Percentiles rank a stretch among this genome's conserved stretches.
These are phyloP conservation scores for Begonia loranthoides DNA, from an alignment of 306 rosid species.

Conservation along the genomic window DNA sequence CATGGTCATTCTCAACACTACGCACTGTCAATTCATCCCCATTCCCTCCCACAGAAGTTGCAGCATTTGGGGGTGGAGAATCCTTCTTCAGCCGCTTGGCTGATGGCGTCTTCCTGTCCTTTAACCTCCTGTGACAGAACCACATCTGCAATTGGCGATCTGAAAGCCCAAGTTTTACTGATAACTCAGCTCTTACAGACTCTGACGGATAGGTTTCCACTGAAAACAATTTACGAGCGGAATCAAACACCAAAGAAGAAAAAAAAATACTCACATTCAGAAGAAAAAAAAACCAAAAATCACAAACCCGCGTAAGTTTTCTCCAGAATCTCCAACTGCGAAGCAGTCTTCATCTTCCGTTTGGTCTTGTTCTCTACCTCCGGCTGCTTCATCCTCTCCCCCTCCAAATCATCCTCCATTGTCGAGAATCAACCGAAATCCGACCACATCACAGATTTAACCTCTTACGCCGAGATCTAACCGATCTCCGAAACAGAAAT, in stretches of 20 bases:
- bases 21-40: slow-evolving; percentile 21
- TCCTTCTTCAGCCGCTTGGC: slow-evolving; percentile 20
- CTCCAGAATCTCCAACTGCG: slow-evolving; percentile 53
- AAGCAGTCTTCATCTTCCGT: slow-evolving; percentile 67
- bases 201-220: slow-evolving; percentile 58
- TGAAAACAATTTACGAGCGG: slow-evolving; percentile 9
- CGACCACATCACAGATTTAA: too few relatives aligned
- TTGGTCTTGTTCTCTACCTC: slow-evolving; percentile 50
- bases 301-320: slow-evolving; percentile 46
- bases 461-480: too few relatives aligned
- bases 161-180: slow-evolving; percentile 37
- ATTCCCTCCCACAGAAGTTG: slow-evolving; percentile 10
- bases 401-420: slow-evolving; percentile 53
- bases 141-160: slow-evolving; percentile 86
- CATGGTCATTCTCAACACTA: slow-evolving; percentile 16
- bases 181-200: slow-evolving; percentile 40
- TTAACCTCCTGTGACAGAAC: slow-evolving; percentile 73
- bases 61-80: slow-evolving; percentile 6
- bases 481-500: too few relatives aligned
- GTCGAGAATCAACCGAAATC: slow-evolving; percentile 13
- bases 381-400: slow-evolving; percentile 31
- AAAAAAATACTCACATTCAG: neutral
- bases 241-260: neutral
- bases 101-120: slow-evolving; percentile 36
- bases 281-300: neutral